Evolutionary conservation across 176 grass and related monocot genomes (phyloP).

Genomic region (Urochloa ruziziensis): DNA sequence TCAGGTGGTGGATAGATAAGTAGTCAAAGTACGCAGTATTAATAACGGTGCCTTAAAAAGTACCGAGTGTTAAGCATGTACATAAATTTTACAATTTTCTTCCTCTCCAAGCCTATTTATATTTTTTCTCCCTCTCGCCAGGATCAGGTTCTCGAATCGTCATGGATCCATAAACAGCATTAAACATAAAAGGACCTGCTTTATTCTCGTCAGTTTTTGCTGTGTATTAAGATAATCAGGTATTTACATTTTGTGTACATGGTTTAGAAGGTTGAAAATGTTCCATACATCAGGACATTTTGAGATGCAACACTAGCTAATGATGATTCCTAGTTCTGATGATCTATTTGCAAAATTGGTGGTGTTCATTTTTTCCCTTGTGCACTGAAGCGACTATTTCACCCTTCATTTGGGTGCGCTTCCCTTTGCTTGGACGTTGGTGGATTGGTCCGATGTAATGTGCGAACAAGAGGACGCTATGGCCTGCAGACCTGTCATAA

Average conservation of each 20-base stretch:
- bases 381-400: neutral
- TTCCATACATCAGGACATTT: neutral
- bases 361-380: slow-evolving; percentile 7
- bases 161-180: neutral
- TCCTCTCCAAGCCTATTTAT: no score
- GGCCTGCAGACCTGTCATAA: neutral
- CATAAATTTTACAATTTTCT: no score
- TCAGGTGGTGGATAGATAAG: neutral
- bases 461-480: neutral
- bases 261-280: neutral
- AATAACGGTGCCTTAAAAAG: neutral
- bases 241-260: slow-evolving; percentile 1
- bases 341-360: neutral
- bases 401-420: neutral
- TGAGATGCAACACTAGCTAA: neutral
- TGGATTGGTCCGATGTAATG: neutral
- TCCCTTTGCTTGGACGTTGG: no score
- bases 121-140: slow-evolving; percentile 8
- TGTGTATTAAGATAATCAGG: neutral
- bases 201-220: neutral
- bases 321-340: neutral
- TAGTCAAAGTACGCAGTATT: neutral
- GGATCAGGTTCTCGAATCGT: slow-evolving; percentile 1
- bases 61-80: neutral
- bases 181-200: slow-evolving; percentile 5